Percentiles rank a stretch among this genome's conserved stretches.
Conservation (phyloP, 1,284 basidiomycete species). For the Volvariella surrecta region DNA sequence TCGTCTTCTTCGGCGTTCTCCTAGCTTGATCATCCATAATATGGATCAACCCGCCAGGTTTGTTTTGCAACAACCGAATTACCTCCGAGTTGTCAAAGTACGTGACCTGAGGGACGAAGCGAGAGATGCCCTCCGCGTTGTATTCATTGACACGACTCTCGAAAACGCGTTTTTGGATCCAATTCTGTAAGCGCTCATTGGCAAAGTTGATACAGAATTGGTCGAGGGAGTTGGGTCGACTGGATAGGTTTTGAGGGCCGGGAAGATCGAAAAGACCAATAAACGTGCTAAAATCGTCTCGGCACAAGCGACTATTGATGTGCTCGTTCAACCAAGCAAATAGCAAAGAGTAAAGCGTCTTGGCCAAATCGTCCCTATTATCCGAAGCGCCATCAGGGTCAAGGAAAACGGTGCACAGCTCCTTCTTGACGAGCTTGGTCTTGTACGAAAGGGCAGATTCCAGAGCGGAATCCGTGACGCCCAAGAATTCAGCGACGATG, state of each 20-base stretch:
- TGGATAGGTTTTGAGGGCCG: slow-evolving; percentile 84
- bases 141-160: slow-evolving; percentile 80
- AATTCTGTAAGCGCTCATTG: slow-evolving; percentile 85
- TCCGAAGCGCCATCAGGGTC: slow-evolving; percentile 89
- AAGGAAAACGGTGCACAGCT: slow-evolving; percentile 93
- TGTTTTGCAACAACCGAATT: slow-evolving; percentile 78
- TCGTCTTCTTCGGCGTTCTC: slow-evolving; percentile 83
- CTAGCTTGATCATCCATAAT: slow-evolving; percentile 97
- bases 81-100: slow-evolving; percentile 94
- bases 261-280: slow-evolving; percentile 95
- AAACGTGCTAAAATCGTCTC: slow-evolving; percentile 86
- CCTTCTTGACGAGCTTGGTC: slow-evolving; percentile 88
- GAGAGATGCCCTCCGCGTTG: slow-evolving; percentile 74
- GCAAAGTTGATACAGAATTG: slow-evolving; percentile 97
- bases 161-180: slow-evolving; percentile 75
- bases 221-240: slow-evolving; percentile 84
- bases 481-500: slow-evolving; percentile 87
- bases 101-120: slow-evolving; percentile 61
- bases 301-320: slow-evolving; percentile 90
- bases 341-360: slow-evolving; percentile 88
- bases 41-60: slow-evolving; percentile 87
- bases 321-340: slow-evolving; percentile 97
- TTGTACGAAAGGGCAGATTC: slow-evolving; percentile 88
- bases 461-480: slow-evolving; percentile 68
- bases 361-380: slow-evolving; percentile 90